Conservation (phyloP, 2,329 filamentous ascomycete genomes). For the Elsinoe australis region DNA sequence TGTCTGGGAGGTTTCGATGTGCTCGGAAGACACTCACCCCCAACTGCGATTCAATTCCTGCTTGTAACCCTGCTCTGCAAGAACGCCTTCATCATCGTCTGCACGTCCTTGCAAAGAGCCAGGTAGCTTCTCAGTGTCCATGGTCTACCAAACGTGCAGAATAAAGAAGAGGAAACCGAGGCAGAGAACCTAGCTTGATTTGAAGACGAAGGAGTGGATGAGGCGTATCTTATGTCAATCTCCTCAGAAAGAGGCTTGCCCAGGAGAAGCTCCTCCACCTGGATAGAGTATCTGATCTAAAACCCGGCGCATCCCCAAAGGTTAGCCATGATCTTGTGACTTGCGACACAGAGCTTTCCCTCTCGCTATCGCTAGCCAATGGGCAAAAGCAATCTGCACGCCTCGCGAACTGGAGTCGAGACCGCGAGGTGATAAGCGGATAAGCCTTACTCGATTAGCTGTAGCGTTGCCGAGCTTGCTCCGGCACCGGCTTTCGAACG, state of each 20-base stretch:
- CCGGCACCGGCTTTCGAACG: not conserved
- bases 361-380: constrained; percentile 9
- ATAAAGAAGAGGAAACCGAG: not conserved
- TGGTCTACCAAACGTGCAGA: not conserved
- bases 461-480: not conserved
- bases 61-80: constrained; percentile 53
- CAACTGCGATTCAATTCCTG: constrained; percentile 53
- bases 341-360: not conserved
- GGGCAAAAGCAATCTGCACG: not conserved
- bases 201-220: not conserved
- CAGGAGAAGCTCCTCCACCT: not conserved
- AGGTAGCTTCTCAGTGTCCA: constrained; percentile 5
- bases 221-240: constrained; percentile 5
- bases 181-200: not conserved
- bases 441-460: not conserved
- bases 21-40: constrained; percentile 23
- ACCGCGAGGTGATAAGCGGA: not conserved
- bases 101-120: not conserved
- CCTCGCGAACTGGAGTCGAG: not conserved
- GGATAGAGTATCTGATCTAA: not conserved
- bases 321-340: not conserved
- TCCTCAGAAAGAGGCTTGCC: constrained; percentile 2
- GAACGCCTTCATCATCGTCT: constrained; percentile 42
- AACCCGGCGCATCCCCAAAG: constrained; percentile 6
- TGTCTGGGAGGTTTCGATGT: constrained; percentile 21